Evolutionary conservation across 257 asterid species (phyloP).

Genomic region (Gentiana macrophylla): DNA sequence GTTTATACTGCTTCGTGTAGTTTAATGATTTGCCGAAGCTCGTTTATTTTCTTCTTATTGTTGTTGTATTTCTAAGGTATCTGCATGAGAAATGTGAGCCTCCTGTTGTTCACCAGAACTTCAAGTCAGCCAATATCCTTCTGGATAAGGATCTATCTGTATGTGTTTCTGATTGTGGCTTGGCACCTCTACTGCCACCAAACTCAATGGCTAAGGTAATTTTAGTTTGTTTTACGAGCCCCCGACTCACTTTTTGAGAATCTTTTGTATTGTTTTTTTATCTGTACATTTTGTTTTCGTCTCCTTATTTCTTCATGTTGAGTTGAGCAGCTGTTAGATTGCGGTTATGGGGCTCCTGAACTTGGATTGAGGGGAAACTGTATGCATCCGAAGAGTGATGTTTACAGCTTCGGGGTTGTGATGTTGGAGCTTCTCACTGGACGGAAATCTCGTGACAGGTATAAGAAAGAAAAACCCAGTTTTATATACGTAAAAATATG

Average conservation of each 20-base stretch:
- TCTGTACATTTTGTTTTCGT: no score
- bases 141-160: slow-evolving; percentile 55
- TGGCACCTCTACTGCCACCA: slow-evolving; percentile 59
- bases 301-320: neutral
- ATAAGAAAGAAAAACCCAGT: neutral
- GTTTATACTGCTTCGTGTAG: no score
- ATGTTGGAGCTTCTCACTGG: slow-evolving; percentile 86
- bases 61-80: slow-evolving; percentile 41
- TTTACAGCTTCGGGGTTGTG: slow-evolving; percentile 90
- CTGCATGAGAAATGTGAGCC: slow-evolving; percentile 78
- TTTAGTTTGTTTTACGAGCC: no score
- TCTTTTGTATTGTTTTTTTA: no score
- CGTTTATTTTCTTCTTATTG: slow-evolving; percentile 1
- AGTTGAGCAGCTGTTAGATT: slow-evolving; percentile 55
- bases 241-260: no score
- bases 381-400: slow-evolving; percentile 47
- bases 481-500: neutral
- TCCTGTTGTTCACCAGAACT: slow-evolving; percentile 63
- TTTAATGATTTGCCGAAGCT: no score
- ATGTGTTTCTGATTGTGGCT: slow-evolving; percentile 66
- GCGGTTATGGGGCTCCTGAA: slow-evolving; percentile 90
- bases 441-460: slow-evolving; percentile 79
- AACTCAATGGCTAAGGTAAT: slow-evolving; percentile 50
- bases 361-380: slow-evolving; percentile 75
- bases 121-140: slow-evolving; percentile 68